These are phyloP conservation scores for Solanum acaule DNA, from an alignment of 257 asterid genomes.

Conservation along the genomic window DNA sequence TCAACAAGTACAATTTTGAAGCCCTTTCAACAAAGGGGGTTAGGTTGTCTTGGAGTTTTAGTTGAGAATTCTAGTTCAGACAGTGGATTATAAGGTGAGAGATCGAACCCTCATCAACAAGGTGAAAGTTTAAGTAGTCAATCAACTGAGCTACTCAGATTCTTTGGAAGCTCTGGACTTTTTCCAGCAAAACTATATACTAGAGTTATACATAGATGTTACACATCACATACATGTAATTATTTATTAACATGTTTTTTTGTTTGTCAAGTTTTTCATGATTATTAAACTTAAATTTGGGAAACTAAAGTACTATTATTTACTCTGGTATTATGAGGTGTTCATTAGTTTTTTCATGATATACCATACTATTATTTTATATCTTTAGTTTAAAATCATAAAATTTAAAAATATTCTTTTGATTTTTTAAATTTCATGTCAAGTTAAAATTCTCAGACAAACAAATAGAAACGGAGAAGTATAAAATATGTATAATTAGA, in stretches of 20 bases:
- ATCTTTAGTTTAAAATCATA: not conserved
- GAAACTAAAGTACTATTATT: not conserved
- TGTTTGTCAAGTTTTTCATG: not conserved
- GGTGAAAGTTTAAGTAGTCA: not conserved
- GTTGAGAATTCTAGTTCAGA: not conserved
- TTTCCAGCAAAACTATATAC: not conserved
- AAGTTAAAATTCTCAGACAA: not conserved
- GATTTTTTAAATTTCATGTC: accelerated
- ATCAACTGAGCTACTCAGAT: not conserved
- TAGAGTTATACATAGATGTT: not conserved
- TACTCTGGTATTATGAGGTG: not conserved
- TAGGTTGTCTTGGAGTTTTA: not conserved
- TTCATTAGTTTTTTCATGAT: not conserved
- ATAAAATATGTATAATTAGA: not conserved
- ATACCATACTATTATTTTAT: no score
- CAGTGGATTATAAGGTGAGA: not conserved
- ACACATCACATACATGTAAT: not conserved
- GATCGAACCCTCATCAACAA: not conserved
- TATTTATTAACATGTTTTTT: not conserved
- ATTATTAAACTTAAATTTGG: not conserved
- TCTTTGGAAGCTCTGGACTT: not conserved
- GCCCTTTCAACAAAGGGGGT: not conserved
- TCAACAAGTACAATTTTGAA: not conserved
- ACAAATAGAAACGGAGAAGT: not conserved
- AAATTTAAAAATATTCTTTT: not conserved